Percentiles rank a stretch among this genome's conserved stretches.
phyloP scores from a whole-genome alignment of 495 filamentous ascomycete genomes.

The Trichoderma reesei region DNA sequence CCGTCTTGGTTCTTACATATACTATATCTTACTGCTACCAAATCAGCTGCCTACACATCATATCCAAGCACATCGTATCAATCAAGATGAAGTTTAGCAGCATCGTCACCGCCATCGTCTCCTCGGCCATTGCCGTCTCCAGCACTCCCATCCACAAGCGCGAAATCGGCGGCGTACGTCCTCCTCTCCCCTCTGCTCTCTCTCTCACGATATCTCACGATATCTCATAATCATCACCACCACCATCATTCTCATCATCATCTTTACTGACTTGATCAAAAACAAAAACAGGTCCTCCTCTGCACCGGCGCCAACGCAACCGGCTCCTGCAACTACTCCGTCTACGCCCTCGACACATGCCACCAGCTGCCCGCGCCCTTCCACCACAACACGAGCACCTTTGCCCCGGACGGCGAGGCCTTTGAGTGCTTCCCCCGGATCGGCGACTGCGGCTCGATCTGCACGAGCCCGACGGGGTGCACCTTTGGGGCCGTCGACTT shows the following conservation, averaged over 20 bases:
- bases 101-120: slow-evolving; percentile 2
- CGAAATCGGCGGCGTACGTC: slow-evolving; percentile 26
- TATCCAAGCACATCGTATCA: background rate
- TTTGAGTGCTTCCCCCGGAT: slow-evolving; percentile 32
- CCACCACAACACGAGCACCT: slow-evolving; percentile 26
- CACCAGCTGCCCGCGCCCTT: slow-evolving; percentile 26
- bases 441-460: slow-evolving; percentile 27
- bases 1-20: background rate
- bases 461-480: slow-evolving; percentile 36
- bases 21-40: too few species aligned
- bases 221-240: background rate
- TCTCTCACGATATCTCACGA: too few species aligned
- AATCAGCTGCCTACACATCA: background rate
- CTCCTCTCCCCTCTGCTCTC: slow-evolving; percentile 1
- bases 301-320: slow-evolving; percentile 34
- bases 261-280: background rate
- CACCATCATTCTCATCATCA: background rate
- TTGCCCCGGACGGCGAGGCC: slow-evolving; percentile 30
- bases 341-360: slow-evolving; percentile 29
- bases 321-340: slow-evolving; percentile 26
- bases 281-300: slow-evolving; percentile 25
- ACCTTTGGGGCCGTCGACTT: slow-evolving; percentile 30
- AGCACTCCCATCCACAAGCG: slow-evolving; percentile 17
- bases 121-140: slow-evolving; percentile 1
- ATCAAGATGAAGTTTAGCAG: slow-evolving; percentile 8